Base-by-base conservation (phyloP, 768 basidiomycete genomes). In the Lyophyllum semitale region DNA sequence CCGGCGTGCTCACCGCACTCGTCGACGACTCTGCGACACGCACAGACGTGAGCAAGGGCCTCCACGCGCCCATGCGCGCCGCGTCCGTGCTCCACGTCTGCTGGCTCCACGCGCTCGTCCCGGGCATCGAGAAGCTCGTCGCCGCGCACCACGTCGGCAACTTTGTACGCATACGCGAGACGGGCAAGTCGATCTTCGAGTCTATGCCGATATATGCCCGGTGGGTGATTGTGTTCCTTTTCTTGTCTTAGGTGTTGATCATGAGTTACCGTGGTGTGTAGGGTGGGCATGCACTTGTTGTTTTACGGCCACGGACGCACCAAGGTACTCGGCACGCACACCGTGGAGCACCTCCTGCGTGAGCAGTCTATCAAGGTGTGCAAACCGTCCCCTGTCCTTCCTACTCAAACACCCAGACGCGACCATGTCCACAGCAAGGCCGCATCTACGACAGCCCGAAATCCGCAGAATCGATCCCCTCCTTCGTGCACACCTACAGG, bases 281-380 rank as follows among this genome's bases (percentile, higher is more conserved):
- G 77, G 37, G 74, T 88, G 43, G 87, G 85, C 7, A 91, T 91
- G 90, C 89, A 91, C 62, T 75, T 92, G 5, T 69, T 91, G 25
- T 92, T 89, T 61, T 81, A 81, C 42, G 84, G 86, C 2, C 76
- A 69, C 32, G 73, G 76, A 41, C 78, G 84, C 57, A 67, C 78
- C 38, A 77, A 74, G 55, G 12, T 84, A 6, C 71, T 88, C 5
- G 78, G 82, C 40, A 77, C 61, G 27, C 71, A 75, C 40, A 73
- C 57, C 29, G 72, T 87, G 9, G 82, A 84, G 48, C 67, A 75
- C 1, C 63, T 85, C 9, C 71, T 88, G 38, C 73, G 68, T 27
- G 79, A 84, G 48, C 76, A 85, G 65, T 85, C 84, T 41, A 51
- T 84, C 48, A 83, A 75, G 29, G 29, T 30, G 29, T 11, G 29